These are phyloP conservation scores for Alternaria arbusti DNA, from an alignment of 2,329 filamentous ascomycete species.

Conservation along the genomic window DNA sequence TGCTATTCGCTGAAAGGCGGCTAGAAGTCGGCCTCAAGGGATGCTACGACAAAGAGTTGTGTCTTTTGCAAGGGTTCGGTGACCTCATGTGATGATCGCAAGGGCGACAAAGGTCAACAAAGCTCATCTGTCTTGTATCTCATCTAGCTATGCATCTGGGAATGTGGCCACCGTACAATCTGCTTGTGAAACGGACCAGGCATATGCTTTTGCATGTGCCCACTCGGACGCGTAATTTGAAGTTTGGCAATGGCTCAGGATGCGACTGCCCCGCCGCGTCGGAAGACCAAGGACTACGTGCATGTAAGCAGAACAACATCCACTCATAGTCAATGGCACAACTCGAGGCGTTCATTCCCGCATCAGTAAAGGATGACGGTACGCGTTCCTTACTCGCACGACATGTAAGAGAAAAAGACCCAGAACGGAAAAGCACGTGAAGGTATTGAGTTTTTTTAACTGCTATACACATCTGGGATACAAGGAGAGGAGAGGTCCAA, in stretches of 20 bases:
- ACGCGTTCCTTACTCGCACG: not conserved
- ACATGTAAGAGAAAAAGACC: not conserved
- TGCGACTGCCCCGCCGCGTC: not conserved
- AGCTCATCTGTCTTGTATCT: constrained; percentile 2
- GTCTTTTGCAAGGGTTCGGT: not conserved
- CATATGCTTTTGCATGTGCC: not conserved
- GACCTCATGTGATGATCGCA: not conserved
- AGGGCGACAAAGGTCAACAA: constrained; percentile 6
- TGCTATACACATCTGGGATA: constrained; percentile 8
- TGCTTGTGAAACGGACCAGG: not conserved
- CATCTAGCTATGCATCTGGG: not conserved
- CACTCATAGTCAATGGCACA: not conserved
- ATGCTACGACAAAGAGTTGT: constrained; percentile 8
- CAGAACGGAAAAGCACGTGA: not conserved
- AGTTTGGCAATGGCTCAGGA: not conserved
- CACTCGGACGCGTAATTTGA: not conserved
- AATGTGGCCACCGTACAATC: not conserved
- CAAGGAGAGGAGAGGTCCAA: constrained; percentile 16
- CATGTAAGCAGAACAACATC: not conserved
- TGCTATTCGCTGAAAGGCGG: constrained; percentile 10
- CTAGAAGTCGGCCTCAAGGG: constrained; percentile 2
- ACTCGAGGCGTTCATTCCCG: not conserved
- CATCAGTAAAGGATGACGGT: not conserved
- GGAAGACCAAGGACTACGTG: not conserved
- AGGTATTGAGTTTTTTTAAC: constrained; percentile 15